These are phyloP conservation scores for Colletotrichum shisoi DNA, from an alignment of 2,329 filamentous ascomycete genomes.

Conservation along the genomic window DNA sequence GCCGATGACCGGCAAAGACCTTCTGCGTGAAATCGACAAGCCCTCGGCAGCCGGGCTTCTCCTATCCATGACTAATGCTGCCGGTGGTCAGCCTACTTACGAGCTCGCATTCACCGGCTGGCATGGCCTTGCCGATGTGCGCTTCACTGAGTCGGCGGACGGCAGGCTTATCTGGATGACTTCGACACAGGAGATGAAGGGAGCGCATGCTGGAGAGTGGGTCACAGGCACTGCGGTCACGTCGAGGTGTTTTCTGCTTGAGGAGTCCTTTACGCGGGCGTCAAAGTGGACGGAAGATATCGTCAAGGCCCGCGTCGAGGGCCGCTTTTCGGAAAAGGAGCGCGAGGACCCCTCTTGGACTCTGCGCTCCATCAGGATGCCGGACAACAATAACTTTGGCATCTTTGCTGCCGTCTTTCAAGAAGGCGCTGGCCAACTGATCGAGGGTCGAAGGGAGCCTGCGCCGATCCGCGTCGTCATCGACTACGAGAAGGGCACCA, in stretches of 20 bases:
- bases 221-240: conserved; percentile 62
- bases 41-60: conserved; percentile 71
- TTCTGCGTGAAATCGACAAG: conserved; percentile 86
- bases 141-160: conserved; percentile 75
- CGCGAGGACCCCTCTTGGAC: conserved; percentile 84
- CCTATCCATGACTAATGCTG: conserved; percentile 69
- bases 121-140: conserved; percentile 72
- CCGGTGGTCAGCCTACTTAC: conserved; percentile 66
- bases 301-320: conserved; percentile 84
- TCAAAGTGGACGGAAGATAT: conserved; percentile 83
- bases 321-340: conserved; percentile 82
- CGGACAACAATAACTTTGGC: conserved; percentile 66
- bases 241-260: conserved; percentile 73
- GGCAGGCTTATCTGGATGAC: conserved; percentile 73
- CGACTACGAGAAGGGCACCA: conserved; percentile 72
- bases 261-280: conserved; percentile 78
- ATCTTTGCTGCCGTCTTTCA: conserved; percentile 76
- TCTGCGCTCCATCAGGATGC: conserved; percentile 72
- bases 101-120: conserved; percentile 81
- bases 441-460: conserved; percentile 71
- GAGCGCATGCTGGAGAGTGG: conserved; percentile 58
- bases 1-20: conserved; percentile 74
- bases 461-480: conserved; percentile 77
- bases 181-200: conserved; percentile 68
- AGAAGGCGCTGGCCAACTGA: conserved; percentile 68